Base-by-base conservation (phyloP, 2,329 filamentous ascomycete species). In the Hymenoscyphus albidus region DNA sequence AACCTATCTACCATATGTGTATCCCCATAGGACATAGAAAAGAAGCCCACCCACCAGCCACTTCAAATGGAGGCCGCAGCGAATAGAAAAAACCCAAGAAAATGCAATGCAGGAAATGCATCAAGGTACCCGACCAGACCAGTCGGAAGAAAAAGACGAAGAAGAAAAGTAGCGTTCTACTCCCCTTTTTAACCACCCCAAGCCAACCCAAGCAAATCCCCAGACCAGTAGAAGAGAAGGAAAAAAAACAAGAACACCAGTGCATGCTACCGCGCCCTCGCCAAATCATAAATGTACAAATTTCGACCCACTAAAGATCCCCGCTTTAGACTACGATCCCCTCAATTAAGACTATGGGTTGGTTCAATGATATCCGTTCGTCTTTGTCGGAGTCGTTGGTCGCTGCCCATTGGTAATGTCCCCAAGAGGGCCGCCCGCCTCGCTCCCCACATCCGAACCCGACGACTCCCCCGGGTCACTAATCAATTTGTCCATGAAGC, bases 401-500 rank as follows among this genome's bases (percentile, higher is more conserved):
- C 62, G 14, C 51, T 68, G 65, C 3, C 73, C 73, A 59, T 74
- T 74, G 22, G 70, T 63, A 22, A 73, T 61, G 59, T 73, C 72
- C 14, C 63, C 59, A 16, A 72, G 59, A 14, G 69, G 68, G 32
- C 59, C 32, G 2, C 22, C 22, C 48, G 64, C 67, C 38, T 64
- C 63, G 27, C 69, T 60, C 1, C 59, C 61, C 42, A 68, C 67
- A n/a, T 70, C 66, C 5, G 35, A 35, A 10, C 35, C 35, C 5
- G 13, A n/a, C 44, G 42, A 48, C 16, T 51, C 44, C 44, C 44
- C 44, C 13, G 69, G 71, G 40, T 69, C 70, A 57, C 68, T 66
- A 13, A 93, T 91, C 78, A 95, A 82, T 75, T 89, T 90, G 77
- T 97, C 90, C 95, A 99, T 99, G 77, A 98, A 99, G 68, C 86